phyloP scores from a whole-genome alignment of 768 basidiomycete species.

The Tricholoma hemisulphureum region DNA sequence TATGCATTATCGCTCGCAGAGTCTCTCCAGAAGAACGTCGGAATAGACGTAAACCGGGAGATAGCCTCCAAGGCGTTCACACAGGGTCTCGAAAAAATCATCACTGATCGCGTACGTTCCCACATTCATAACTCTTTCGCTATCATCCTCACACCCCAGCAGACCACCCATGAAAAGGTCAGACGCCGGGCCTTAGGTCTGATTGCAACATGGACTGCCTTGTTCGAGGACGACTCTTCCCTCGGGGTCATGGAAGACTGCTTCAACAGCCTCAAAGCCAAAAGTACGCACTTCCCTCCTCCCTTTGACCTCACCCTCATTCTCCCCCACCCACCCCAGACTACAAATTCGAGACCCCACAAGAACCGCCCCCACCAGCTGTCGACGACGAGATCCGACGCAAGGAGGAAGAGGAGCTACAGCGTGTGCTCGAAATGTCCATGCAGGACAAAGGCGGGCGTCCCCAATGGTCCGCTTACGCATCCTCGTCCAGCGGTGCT shows the following conservation, averaged over 20 bases:
- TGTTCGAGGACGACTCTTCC: constrained; percentile 76
- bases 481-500: constrained; percentile 27
- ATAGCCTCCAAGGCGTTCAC: constrained; percentile 90
- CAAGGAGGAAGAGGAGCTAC: constrained; percentile 92
- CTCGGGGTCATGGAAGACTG: constrained; percentile 92
- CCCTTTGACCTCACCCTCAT: not conserved
- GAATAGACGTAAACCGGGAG: constrained; percentile 77
- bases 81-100: constrained; percentile 78
- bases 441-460: constrained; percentile 89
- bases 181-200: constrained; percentile 67
- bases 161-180: constrained; percentile 95
- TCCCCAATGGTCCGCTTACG: constrained; percentile 48
- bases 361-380: constrained; percentile 63
- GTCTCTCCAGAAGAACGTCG: constrained; percentile 89
- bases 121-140: not conserved
- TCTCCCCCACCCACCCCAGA: constrained; percentile 40
- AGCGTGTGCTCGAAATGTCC: constrained; percentile 89
- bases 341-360: constrained; percentile 64
- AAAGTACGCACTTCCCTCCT: constrained; percentile 53
- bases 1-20: constrained; percentile 88
- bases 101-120: constrained; percentile 77
- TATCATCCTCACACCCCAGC: constrained; percentile 4
- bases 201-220: constrained; percentile 79
- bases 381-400: constrained; percentile 79
- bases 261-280: constrained; percentile 75